These are phyloP conservation scores for Gypsophila paniculata DNA, from an alignment of 179 eudicot species.

Conservation along the genomic window DNA sequence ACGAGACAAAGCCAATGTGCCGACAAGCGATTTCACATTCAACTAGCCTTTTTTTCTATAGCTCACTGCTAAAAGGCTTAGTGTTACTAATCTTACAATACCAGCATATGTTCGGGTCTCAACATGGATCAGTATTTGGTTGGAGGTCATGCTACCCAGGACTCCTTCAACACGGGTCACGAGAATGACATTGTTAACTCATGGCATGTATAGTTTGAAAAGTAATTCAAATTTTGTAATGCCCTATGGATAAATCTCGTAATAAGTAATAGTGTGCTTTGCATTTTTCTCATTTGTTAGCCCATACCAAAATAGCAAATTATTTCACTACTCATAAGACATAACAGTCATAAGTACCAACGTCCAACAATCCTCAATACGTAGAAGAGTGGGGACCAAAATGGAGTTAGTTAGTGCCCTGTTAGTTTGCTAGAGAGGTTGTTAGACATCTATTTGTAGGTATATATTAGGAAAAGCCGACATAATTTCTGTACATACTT, in stretches of 20 bases:
- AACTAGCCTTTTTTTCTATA: background rate
- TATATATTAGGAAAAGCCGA: too few species aligned
- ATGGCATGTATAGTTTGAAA: background rate
- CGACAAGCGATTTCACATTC: background rate
- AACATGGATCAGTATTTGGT: background rate
- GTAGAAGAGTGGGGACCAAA: too few species aligned
- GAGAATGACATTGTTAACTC: background rate
- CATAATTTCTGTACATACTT: too few species aligned
- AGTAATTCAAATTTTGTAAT: background rate
- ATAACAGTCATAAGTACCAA: background rate
- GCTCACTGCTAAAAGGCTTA: background rate
- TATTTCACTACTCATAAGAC: background rate
- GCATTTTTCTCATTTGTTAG: background rate
- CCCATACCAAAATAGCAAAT: background rate
- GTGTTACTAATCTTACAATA: too few species aligned
- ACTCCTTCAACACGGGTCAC: background rate
- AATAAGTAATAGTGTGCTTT: background rate
- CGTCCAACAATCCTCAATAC: background rate
- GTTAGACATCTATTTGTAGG: too few species aligned
- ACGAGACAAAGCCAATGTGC: background rate
- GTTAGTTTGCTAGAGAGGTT: too few species aligned
- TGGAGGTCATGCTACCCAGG: background rate
- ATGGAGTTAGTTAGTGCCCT: too few species aligned
- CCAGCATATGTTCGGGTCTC: background rate
- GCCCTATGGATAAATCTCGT: background rate